Evolutionary conservation across 306 rosid genomes (phyloP).

Genomic region (Quercus aquifolioides): DNA sequence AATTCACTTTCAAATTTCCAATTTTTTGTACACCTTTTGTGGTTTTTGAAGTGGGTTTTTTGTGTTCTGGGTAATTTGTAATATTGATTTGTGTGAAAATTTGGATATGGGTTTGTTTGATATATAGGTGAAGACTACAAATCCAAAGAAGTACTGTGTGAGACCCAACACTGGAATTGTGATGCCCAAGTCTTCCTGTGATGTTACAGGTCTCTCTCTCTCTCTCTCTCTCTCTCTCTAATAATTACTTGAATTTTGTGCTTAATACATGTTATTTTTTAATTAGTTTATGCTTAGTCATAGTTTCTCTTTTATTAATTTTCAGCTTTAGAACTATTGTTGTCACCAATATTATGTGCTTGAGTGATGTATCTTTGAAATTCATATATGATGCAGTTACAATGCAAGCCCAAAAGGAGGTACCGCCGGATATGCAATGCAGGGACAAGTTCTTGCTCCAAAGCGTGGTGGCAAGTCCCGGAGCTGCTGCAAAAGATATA

Average conservation of each 20-base stretch:
- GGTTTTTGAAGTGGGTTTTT: background rate
- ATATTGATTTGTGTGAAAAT: conserved; percentile 34
- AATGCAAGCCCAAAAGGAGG: conserved; percentile 93
- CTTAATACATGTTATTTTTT: background rate
- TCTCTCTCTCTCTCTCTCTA: background rate
- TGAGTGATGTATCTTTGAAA: background rate
- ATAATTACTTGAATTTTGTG: background rate
- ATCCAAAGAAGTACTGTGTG: conserved; percentile 94
- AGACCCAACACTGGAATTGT: conserved; percentile 95
- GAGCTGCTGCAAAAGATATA: conserved; percentile 58
- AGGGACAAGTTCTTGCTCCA: conserved; percentile 93
- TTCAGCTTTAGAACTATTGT: background rate
- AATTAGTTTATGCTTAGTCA: background rate
- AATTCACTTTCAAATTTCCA: conserved; percentile 10
- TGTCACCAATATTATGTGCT: no score
- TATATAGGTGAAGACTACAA: conserved; percentile 79
- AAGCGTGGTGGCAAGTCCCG: conserved; percentile 55
- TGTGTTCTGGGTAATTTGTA: conserved; percentile 12
- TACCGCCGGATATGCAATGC: conserved; percentile 79
- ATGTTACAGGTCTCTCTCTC: conserved; percentile 52
- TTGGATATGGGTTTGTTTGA: conserved; percentile 20
- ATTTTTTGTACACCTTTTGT: background rate
- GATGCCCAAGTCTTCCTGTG: conserved; percentile 80
- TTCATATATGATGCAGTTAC: conserved; percentile 47
- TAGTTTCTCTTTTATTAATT: background rate